Evolutionary conservation across 2,329 filamentous ascomycete species (phyloP), one percentile per base, ranked within the genome.

Genomic region (Exophiala dermatitidis): DNA sequence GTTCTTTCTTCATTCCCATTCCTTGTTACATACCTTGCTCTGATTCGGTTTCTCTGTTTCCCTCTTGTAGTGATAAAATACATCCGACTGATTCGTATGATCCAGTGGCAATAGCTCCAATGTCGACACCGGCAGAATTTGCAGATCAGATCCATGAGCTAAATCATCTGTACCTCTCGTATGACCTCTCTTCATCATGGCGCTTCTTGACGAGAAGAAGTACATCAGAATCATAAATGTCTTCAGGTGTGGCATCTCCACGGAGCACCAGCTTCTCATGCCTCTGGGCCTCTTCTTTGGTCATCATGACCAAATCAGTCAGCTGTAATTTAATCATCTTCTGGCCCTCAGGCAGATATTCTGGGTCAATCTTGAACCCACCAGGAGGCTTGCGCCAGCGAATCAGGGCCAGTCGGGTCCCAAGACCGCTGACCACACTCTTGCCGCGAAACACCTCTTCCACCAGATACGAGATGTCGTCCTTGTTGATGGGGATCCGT

Each of bases 391-490:
- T 83, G 58, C 77, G 74, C 93, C 93, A 98, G 52, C 91, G 77
- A 10, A 86, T 78, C n/a, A 98, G 73, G 1, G 84, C 81, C 3
- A 97, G 74, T 52, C 90, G 79, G 0, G 87, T 95, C 0, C 87
- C 75, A 26, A 97, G 76, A 0, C 89, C 89, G 12, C 86, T 95
- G 46, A 98, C 74, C 9, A 81, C 84, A 65, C 91, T 97, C 52
- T 85, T 84, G 2, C 88, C 90, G 42, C 82, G 80, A 69, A 84
- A 98, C 2, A 96, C 81, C 65, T 98, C 93, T 64, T 98, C 93
- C 0, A 91, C 77, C 2, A 97, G 69, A 68, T 95, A 97, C 1
- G 87, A 86, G 9, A 95, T 81, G 67, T 98, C 93, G 32, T 85
- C 83, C 34, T 81, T 77, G 0, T 82, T 90, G 55, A 97, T 69